Conservation (phyloP, 2,329 filamentous ascomycete genomes). For the Pestalotiopsis sp. region DNA sequence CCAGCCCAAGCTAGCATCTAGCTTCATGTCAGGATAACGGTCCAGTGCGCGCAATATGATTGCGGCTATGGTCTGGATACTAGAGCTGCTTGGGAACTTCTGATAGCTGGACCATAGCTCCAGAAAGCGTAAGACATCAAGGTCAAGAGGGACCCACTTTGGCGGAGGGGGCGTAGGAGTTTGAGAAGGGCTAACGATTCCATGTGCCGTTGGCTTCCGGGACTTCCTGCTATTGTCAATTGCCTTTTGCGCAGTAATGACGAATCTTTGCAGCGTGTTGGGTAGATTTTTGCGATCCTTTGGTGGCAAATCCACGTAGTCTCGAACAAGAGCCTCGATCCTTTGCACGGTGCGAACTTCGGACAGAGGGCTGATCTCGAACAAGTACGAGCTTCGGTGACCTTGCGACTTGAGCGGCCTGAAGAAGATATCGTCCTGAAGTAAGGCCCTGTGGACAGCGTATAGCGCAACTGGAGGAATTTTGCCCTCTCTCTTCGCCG, state of each 20-base stretch:
- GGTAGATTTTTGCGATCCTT: not conserved
- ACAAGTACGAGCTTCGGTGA: slow-evolving; percentile 56
- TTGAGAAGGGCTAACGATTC: slow-evolving; percentile 45
- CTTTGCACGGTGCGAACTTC: slow-evolving; percentile 54
- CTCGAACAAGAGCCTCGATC: slow-evolving; percentile 54
- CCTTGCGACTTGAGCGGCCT: slow-evolving; percentile 50
- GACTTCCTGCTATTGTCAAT: slow-evolving; percentile 54
- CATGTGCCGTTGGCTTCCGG: slow-evolving; percentile 51
- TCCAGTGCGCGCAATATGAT: slow-evolving; percentile 63
- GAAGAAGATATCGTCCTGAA: slow-evolving; percentile 63
- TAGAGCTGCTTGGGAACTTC: slow-evolving; percentile 53
- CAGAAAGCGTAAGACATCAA: slow-evolving; percentile 66
- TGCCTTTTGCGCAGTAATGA: slow-evolving; percentile 47
- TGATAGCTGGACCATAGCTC: slow-evolving; percentile 66
- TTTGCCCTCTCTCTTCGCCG: slow-evolving; percentile 34
- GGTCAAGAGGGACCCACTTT: slow-evolving; percentile 51
- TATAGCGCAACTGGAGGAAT: slow-evolving; percentile 58
- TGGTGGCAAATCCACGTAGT: slow-evolving; percentile 46
- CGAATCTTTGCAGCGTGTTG: slow-evolving; percentile 42
- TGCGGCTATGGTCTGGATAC: slow-evolving; percentile 63
- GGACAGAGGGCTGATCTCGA: slow-evolving; percentile 59
- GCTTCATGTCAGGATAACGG: slow-evolving; percentile 56
- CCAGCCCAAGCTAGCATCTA: slow-evolving; percentile 53
- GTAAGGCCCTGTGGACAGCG: slow-evolving; percentile 68
- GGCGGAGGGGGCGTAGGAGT: slow-evolving; percentile 15